Evolutionary conservation across 2,329 filamentous ascomycete species (phyloP).

Genomic region (Nothophoma quercina): DNA sequence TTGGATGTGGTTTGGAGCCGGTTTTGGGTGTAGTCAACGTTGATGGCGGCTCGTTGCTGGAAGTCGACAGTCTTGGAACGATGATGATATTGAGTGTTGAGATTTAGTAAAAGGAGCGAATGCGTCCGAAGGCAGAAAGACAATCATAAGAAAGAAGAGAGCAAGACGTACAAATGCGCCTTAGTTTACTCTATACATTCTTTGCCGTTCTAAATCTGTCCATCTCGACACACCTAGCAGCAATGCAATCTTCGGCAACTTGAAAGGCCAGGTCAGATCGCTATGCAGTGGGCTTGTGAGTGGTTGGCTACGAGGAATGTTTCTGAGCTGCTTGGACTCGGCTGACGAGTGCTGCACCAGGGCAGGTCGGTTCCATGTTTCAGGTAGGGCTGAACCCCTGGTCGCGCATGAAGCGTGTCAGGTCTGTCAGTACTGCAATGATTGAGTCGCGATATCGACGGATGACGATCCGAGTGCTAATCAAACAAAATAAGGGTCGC

Average conservation of each 20-base stretch:
- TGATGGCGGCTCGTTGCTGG: neutral
- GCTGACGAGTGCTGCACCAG: slow-evolving; percentile 20
- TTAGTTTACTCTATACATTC: slow-evolving; percentile 11
- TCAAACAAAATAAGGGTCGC: slow-evolving; percentile 2
- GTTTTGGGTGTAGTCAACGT: neutral
- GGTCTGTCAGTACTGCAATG: slow-evolving; percentile 20
- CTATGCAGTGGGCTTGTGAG: slow-evolving; percentile 11
- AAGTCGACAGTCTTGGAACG: neutral
- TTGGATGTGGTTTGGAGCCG: neutral
- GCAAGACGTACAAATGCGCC: slow-evolving; percentile 8
- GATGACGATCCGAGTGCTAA: slow-evolving; percentile 1
- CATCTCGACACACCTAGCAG: slow-evolving; percentile 5
- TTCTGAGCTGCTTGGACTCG: slow-evolving; percentile 14
- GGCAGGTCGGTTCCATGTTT: slow-evolving; percentile 24
- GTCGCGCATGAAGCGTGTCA: slow-evolving; percentile 24
- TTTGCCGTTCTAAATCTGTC: slow-evolving; percentile 7
- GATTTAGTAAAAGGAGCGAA: neutral
- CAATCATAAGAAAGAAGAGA: neutral
- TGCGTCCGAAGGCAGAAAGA: neutral
- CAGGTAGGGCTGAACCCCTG: slow-evolving; percentile 24
- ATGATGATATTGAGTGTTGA: neutral
- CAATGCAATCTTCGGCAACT: slow-evolving; percentile 30
- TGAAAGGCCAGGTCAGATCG: slow-evolving; percentile 14
- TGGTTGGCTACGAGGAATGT: slow-evolving; percentile 12
- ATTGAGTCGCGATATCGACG: neutral